Conservation (phyloP, 2,329 filamentous ascomycete species). For the Sarocladiaceae sp. region DNA sequence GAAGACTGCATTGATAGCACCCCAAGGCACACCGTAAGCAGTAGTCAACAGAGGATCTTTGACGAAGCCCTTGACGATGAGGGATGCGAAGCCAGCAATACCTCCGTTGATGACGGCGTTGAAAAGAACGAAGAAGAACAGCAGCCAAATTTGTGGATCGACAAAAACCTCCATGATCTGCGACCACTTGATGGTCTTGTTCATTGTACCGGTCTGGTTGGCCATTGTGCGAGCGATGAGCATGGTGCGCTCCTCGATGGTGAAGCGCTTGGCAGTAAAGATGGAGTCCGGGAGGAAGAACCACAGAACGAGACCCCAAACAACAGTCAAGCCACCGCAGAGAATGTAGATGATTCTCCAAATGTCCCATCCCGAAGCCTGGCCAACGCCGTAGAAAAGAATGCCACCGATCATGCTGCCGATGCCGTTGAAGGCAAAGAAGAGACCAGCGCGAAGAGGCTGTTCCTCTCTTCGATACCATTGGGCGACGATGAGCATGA, state of each 20-base stretch:
- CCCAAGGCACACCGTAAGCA: conserved; percentile 30
- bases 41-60: conserved; percentile 29
- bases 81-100: conserved; percentile 24
- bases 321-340: conserved; percentile 38
- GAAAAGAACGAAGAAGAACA: conserved; percentile 27
- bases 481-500: no score
- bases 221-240: conserved; percentile 57
- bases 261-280: conserved; percentile 11
- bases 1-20: conserved; percentile 11
- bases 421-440: conserved; percentile 13
- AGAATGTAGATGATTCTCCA: conserved; percentile 50
- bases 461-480: no score
- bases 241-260: conserved; percentile 19
- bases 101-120: conserved; percentile 18
- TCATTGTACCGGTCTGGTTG: conserved; percentile 33
- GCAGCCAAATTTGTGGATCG: conserved; percentile 34
- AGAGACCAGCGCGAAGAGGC: conserved; percentile 35
- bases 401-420: conserved; percentile 34
- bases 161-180: conserved; percentile 33
- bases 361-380: conserved; percentile 34
- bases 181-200: conserved; percentile 30
- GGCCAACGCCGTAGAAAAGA: conserved; percentile 45
- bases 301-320: conserved; percentile 38
- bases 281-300: conserved; percentile 35
- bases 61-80: conserved; percentile 27